A percentile compares a stretch with the other conserved stretches of the same genome.
Conservation (phyloP, 352 stramenopile species). For the Blastocystis sp. region DNA sequence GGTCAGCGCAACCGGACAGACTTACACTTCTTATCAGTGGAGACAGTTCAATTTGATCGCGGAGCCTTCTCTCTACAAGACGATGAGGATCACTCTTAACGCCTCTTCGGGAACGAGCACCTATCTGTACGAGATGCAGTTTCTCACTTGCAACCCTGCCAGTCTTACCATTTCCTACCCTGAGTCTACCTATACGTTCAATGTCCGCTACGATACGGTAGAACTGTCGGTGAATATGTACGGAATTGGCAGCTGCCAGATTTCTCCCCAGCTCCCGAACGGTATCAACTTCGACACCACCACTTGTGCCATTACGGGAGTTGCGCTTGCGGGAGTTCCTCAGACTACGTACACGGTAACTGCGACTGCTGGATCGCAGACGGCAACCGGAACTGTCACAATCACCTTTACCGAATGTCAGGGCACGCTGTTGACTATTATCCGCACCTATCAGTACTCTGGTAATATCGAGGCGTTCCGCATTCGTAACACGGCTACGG, state of each 20-base stretch:
- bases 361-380: background rate
- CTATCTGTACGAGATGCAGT: too few species aligned
- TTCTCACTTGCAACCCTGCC: background rate
- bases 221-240: background rate
- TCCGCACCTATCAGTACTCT: background rate
- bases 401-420: background rate
- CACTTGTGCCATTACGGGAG: background rate
- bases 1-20: too few species aligned
- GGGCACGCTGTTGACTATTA: background rate
- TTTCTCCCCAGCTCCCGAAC: background rate
- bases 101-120: too few species aligned
- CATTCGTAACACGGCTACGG: background rate
- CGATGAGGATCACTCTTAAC: too few species aligned
- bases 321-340: background rate
- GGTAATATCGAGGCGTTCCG: background rate
- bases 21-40: too few species aligned
- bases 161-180: background rate
- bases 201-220: background rate
- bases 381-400: background rate
- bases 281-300: background rate
- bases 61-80: too few species aligned
- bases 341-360: background rate
- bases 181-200: background rate
- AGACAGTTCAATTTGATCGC: too few species aligned
- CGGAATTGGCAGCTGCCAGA: background rate